Evolutionary conservation across 129 eudicot species (phyloP), one percentile per base, ranked within the genome.

Genomic region (Mikania micrantha): DNA sequence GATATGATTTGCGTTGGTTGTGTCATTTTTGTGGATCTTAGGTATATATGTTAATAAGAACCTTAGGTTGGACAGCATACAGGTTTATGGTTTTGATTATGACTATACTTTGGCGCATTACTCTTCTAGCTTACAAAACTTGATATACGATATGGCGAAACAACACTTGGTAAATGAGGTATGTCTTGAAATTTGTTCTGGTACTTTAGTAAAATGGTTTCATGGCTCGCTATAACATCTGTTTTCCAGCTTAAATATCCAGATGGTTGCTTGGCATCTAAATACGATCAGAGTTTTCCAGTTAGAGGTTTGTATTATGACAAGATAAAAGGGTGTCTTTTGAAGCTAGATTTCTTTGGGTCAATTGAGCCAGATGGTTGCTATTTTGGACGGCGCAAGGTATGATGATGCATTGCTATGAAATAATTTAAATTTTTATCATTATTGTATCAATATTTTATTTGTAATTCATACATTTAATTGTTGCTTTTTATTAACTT

Each of bases 341-440:
- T 94, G 81, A 94, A 94, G 88, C 74, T 94, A 69, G 99, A 94
- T 85, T 94, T 94, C 77, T 94, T 94, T 78, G 99, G 99, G 66
- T 84, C 99, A 25, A 94, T 94, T 71, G 99, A 94, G 86, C 99
- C 90, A 32, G 96, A 84, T 75, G 96, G 99, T 61, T 93, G 99
- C 85, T 93, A 84, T 71, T 93, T 78, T 83, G 99, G 99, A 38
- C 86, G 99, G 64, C 86, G 83, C 68, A 94, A 87, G 96, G 99
- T 94, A 71, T n/a, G 53, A 9, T 68, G 36, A 28, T 63, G 64
- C 71, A 72, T 72, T 61, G 6, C 54, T 45, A 47, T 31, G 60
- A 71, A 15, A 32, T 60, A 48, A 31, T 35, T 11, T 13, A 45
- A 35, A 47, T 47, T 57, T 56, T 28, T 15, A 6, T 57, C 8